phyloP scores from a whole-genome alignment of 164 flowering plant genomes.

The Platanus orientalis region DNA sequence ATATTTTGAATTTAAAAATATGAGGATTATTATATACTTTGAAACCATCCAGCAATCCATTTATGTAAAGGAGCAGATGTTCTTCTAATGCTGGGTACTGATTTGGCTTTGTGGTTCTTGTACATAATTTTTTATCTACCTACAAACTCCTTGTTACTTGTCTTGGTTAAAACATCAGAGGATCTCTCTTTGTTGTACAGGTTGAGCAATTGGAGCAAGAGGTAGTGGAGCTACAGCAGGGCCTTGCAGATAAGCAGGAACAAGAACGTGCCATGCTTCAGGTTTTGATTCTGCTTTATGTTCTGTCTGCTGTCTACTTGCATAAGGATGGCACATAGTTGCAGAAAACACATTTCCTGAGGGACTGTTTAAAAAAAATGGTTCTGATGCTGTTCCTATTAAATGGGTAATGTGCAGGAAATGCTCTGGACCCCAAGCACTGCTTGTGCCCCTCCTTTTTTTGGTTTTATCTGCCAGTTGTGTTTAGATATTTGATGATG shows the following conservation, averaged over 20 bases:
- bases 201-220: slow-evolving; percentile 88
- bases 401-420: too few species aligned
- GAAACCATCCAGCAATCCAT: too few species aligned
- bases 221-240: slow-evolving; percentile 57
- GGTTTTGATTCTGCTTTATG: slow-evolving; percentile 33
- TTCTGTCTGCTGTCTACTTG: not conserved
- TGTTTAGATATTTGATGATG: not conserved
- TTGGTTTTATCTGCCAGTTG: not conserved
- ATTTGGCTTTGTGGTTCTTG: not conserved
- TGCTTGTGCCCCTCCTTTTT: not conserved
- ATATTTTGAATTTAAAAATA: too few species aligned
- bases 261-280: slow-evolving; percentile 93
- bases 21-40: too few species aligned
- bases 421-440: not conserved
- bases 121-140: not conserved
- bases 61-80: too few species aligned
- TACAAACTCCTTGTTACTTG: not conserved
- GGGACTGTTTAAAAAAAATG: too few species aligned
- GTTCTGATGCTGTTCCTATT: too few species aligned
- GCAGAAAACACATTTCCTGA: not conserved
- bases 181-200: slow-evolving; percentile 28
- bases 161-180: slow-evolving; percentile 2
- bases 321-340: not conserved
- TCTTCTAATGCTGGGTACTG: too few species aligned
- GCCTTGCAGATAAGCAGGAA: slow-evolving; percentile 84